These are phyloP conservation scores for Hemileccinum impolitum DNA, from an alignment of 768 basidiomycete species.

Conservation along the genomic window DNA sequence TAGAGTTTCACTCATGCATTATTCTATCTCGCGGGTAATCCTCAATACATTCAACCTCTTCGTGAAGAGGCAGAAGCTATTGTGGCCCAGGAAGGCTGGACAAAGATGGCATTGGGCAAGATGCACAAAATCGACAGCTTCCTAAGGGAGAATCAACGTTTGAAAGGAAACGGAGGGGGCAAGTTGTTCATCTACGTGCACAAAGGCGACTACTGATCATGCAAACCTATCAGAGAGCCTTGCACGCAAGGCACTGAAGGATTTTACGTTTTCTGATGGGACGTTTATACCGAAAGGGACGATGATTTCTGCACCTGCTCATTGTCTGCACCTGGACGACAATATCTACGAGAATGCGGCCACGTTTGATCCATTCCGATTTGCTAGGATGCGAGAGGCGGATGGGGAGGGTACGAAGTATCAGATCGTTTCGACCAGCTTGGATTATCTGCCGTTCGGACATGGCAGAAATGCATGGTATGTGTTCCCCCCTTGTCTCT, in stretches of 20 bases:
- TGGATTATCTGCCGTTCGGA: slow-evolving; percentile 37
- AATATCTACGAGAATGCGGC: slow-evolving; percentile 32
- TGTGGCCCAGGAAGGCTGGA: slow-evolving; percentile 29
- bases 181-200: background rate
- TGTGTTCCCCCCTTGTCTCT: background rate
- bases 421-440: slow-evolving; percentile 34
- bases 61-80: slow-evolving; percentile 37
- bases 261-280: slow-evolving; percentile 38
- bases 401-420: slow-evolving; percentile 33
- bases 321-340: slow-evolving; percentile 20
- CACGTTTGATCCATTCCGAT: slow-evolving; percentile 45
- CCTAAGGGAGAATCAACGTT: slow-evolving; percentile 34
- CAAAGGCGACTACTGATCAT: slow-evolving; percentile 7
- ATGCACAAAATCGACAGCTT: slow-evolving; percentile 49
- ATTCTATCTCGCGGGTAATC: slow-evolving; percentile 34
- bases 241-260: slow-evolving; percentile 30
- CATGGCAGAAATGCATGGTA: slow-evolving; percentile 25
- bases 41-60: slow-evolving; percentile 33
- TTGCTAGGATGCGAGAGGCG: slow-evolving; percentile 34
- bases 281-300: slow-evolving; percentile 34
- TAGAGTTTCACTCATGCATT: slow-evolving; percentile 35
- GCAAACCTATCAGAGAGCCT: slow-evolving; percentile 21
- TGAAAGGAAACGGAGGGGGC: slow-evolving; percentile 31
- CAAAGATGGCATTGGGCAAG: slow-evolving; percentile 23
- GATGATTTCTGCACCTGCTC: slow-evolving; percentile 20